Evolutionary conservation across 2,329 filamentous ascomycete species (phyloP).

Genomic region (Hypoxylon sp.): DNA sequence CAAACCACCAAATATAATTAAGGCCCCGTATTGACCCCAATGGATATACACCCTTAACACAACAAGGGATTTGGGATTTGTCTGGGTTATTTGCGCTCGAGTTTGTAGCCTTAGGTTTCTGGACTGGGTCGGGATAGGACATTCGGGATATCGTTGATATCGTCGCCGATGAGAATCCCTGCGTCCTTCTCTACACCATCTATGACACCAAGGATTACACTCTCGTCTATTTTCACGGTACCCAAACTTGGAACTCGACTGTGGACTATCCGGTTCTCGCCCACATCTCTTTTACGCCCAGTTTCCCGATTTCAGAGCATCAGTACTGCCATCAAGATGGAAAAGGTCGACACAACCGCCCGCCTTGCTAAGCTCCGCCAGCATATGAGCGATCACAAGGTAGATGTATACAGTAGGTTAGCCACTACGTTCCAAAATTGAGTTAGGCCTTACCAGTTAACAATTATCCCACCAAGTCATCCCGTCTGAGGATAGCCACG

Average conservation of each 20-base stretch:
- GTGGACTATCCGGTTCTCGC: constrained; percentile 26
- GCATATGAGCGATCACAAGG: constrained; percentile 87
- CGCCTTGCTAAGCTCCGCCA: constrained; percentile 82
- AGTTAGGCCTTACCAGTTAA: constrained; percentile 43
- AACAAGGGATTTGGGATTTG: constrained; percentile 5
- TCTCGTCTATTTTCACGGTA: constrained; percentile 22
- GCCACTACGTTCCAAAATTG: constrained; percentile 40
- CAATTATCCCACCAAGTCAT: constrained; percentile 73
- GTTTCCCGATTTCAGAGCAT: constrained; percentile 44
- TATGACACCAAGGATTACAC: constrained; percentile 37
- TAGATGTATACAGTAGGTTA: constrained; percentile 90
- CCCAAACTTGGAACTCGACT: constrained; percentile 23
- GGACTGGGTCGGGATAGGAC: constrained; percentile 2
- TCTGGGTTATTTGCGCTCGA: constrained; percentile 4
- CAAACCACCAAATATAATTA: background rate
- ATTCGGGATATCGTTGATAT: constrained; percentile 17
- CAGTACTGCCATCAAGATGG: constrained; percentile 69
- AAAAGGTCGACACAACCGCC: constrained; percentile 81
- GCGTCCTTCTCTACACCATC: constrained; percentile 36
- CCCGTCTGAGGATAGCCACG: constrained; percentile 96
- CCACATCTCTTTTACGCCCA: constrained; percentile 20
- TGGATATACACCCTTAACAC: constrained; percentile 7
- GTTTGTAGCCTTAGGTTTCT: constrained; percentile 9
- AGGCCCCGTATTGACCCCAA: constrained; percentile 2
- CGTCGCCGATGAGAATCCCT: constrained; percentile 44